Percentiles rank a stretch among this genome's conserved stretches.
These are phyloP conservation scores for Filosporella fistucella DNA, from an alignment of 495 filamentous ascomycete species.

Conservation along the genomic window DNA sequence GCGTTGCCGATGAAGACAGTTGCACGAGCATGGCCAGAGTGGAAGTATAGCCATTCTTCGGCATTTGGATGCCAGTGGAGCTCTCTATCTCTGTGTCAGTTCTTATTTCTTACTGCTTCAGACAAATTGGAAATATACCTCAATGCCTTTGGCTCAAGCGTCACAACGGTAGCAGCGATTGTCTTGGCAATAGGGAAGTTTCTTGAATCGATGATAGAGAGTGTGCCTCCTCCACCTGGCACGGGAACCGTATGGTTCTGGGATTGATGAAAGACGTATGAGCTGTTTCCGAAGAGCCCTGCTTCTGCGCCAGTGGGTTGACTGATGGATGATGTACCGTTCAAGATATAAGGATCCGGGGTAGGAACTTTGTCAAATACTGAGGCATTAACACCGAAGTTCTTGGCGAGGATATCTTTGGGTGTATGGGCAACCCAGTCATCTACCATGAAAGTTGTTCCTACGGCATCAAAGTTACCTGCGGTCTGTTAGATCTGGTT, in stretches of 20 bases:
- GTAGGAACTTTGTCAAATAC: conserved; percentile 53
- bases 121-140: too few relatives aligned
- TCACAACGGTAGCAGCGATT: conserved; percentile 56
- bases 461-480: conserved; percentile 36
- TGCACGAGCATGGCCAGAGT: conserved; percentile 51
- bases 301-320: conserved; percentile 43
- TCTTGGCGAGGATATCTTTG: conserved; percentile 55
- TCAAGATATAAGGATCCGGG: conserved; percentile 57
- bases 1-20: conserved; percentile 57
- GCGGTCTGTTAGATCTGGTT: not conserved
- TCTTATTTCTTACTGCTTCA: not conserved
- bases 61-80: conserved; percentile 32
- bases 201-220: conserved; percentile 55
- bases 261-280: conserved; percentile 51
- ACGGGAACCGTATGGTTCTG: conserved; percentile 46
- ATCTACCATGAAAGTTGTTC: conserved; percentile 14
- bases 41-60: conserved; percentile 65
- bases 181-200: conserved; percentile 59
- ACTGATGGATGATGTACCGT: conserved; percentile 44
- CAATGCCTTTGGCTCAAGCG: conserved; percentile 53
- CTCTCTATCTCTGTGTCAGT: not conserved
- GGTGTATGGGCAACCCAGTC: conserved; percentile 59
- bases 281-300: conserved; percentile 45
- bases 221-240: conserved; percentile 52
- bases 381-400: conserved; percentile 52